Conservation (phyloP, 1,284 basidiomycete genomes). For the Boletellus deceptivus region DNA sequence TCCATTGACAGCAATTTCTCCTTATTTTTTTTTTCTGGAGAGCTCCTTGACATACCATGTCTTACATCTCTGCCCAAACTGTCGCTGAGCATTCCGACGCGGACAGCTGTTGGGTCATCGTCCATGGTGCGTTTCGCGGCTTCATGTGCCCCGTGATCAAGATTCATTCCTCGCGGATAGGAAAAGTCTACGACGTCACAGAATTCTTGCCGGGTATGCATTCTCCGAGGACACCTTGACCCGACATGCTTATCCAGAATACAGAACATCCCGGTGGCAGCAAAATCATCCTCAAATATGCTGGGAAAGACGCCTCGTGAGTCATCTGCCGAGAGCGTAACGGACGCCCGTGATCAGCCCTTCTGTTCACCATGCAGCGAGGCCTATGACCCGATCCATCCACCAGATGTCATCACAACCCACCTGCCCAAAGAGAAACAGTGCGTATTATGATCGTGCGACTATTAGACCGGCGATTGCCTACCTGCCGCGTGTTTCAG, state of each 20-base stretch:
- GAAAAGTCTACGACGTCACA: constrained; percentile 70
- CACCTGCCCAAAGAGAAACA: constrained; percentile 55
- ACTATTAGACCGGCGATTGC: neutral
- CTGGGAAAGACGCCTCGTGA: constrained; percentile 72
- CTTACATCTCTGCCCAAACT: constrained; percentile 24
- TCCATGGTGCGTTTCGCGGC: constrained; percentile 49
- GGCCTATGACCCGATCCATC: constrained; percentile 64
- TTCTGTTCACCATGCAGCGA: constrained; percentile 33
- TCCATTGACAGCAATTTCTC: neutral
- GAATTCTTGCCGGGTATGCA: constrained; percentile 58
- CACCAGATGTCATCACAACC: constrained; percentile 60
- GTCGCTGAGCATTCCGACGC: constrained; percentile 44
- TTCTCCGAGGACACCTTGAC: neutral
- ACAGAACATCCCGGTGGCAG: constrained; percentile 55
- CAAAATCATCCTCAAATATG: constrained; percentile 66
- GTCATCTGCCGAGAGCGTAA: constrained; percentile 9
- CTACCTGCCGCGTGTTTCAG: constrained; percentile 5
- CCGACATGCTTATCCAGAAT: constrained; percentile 7
- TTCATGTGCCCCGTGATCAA: neutral
- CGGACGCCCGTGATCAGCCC: neutral
- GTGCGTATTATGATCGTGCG: constrained; percentile 30
- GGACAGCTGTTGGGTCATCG: constrained; percentile 69
- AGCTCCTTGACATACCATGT: constrained; percentile 8
- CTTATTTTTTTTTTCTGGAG: neutral
- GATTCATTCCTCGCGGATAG: constrained; percentile 28